A percentile compares a stretch with the other conserved stretches of the same genome.
phyloP scores from a whole-genome alignment of 306 rosid genomes.

The Carpinus fangiana region DNA sequence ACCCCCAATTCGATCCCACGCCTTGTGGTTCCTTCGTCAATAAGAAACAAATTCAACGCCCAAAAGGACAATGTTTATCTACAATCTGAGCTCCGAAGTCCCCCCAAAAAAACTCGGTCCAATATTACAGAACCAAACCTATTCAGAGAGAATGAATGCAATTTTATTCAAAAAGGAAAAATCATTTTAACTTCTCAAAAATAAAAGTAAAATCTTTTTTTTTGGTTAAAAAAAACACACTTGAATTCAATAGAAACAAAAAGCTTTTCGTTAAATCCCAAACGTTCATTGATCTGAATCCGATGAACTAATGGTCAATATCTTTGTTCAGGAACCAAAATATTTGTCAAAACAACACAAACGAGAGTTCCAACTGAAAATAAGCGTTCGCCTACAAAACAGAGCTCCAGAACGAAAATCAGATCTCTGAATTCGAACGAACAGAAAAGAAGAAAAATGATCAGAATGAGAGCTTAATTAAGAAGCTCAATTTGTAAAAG shows the following conservation, averaged over 20 bases:
- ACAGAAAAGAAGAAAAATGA: background rate
- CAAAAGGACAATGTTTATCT: slow-evolving; percentile 5
- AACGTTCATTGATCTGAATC: slow-evolving; percentile 40
- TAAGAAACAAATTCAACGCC: slow-evolving; percentile 30
- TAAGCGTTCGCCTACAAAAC: background rate
- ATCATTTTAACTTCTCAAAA: slow-evolving; percentile 16
- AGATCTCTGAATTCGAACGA: slow-evolving; percentile 13
- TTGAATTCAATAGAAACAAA: background rate
- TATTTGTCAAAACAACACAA: slow-evolving; percentile 16
- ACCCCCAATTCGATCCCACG: slow-evolving; percentile 37
- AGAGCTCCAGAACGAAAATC: background rate
- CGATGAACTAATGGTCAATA: slow-evolving; percentile 35
- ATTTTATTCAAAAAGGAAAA: slow-evolving; percentile 29
- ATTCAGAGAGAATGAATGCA: slow-evolving; percentile 41
- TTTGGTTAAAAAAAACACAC: background rate
- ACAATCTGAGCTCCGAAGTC: slow-evolving; percentile 33
- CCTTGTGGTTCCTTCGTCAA: slow-evolving; percentile 25
- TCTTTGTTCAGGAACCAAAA: slow-evolving; percentile 18
- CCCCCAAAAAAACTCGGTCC: slow-evolving; percentile 35
- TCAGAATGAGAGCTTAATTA: background rate
- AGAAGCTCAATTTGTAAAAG: background rate
- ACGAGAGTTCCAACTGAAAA: slow-evolving; percentile 28
- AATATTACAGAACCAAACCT: slow-evolving; percentile 34
- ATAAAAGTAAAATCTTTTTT: slow-evolving; percentile 1
- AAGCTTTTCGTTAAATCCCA: background rate